Percentiles rank a stretch among this genome's conserved stretches.
Evolutionary conservation across 2,329 filamentous ascomycete genomes (phyloP).

Genomic region (Claviceps arundinis): DNA sequence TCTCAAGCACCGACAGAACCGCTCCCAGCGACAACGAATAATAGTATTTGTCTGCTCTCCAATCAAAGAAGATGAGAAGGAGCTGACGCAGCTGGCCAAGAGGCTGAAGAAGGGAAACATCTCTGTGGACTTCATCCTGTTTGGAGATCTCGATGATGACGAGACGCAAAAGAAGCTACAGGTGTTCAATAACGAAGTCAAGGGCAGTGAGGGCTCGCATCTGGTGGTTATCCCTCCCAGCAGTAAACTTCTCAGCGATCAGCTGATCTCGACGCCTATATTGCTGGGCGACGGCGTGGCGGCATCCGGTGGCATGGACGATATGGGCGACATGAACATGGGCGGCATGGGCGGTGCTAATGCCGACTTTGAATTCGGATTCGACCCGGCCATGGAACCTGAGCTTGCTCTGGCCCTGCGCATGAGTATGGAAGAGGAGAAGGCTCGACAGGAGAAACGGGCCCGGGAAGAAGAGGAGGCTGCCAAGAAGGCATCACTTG

Average conservation of each 20-base stretch:
- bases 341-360: constrained; percentile 46
- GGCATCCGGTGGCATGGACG: constrained; percentile 30
- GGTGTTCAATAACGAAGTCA: constrained; percentile 87
- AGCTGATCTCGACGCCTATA: constrained; percentile 80
- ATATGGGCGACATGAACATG: constrained; percentile 41
- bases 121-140: constrained; percentile 86
- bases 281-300: constrained; percentile 66
- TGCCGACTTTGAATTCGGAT: constrained; percentile 61
- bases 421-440: constrained; percentile 98
- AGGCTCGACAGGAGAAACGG: constrained; percentile 79
- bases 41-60: constrained; percentile 94
- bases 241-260: constrained; percentile 82
- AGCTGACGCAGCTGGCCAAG: constrained; percentile 78
- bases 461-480: constrained; percentile 62
- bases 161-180: constrained; percentile 83
- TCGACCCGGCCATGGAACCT: constrained; percentile 83
- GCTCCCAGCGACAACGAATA: constrained; percentile 90
- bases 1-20: constrained; percentile 95
- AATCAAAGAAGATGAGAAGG: constrained; percentile 78
- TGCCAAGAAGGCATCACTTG: constrained; percentile 62
- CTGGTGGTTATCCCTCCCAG: constrained; percentile 84
- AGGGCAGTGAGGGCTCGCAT: constrained; percentile 81
- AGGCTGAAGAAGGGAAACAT: constrained; percentile 99
- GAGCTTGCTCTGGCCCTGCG: constrained; percentile 87
- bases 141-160: constrained; percentile 85